Evolutionary conservation across 805 yeast genomes (phyloP).

Genomic region (Lipomyces japonicus): DNA sequence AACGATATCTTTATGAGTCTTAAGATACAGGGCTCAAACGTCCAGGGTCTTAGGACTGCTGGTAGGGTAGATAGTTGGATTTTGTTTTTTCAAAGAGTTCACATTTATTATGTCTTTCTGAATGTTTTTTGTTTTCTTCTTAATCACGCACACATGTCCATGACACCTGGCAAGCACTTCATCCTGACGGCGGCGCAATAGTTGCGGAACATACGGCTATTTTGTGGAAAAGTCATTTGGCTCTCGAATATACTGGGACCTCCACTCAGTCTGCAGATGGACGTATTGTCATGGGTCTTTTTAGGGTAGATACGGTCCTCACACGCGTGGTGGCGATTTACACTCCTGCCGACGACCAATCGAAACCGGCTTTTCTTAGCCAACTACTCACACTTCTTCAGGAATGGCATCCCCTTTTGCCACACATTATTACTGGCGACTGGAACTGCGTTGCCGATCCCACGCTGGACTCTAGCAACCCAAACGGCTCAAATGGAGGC

Average conservation of each 20-base stretch:
- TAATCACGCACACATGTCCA: neutral
- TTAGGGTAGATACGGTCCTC: neutral
- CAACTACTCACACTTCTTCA: neutral
- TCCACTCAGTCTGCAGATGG: neutral
- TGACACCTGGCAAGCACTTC: neutral
- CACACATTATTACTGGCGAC: constrained; percentile 1
- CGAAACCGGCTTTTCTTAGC: neutral
- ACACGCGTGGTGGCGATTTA: neutral
- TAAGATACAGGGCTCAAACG: neutral
- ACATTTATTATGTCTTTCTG: neutral
- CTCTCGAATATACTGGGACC: neutral
- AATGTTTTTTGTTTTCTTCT: neutral
- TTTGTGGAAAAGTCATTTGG: neutral
- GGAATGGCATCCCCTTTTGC: neutral
- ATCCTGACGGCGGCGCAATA: neutral
- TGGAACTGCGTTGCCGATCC: constrained; percentile 3
- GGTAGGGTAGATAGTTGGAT: neutral
- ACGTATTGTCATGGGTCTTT: neutral
- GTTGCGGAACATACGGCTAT: neutral
- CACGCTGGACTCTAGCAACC: neutral
- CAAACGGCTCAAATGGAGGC: neutral
- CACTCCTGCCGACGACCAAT: neutral
- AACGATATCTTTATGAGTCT: too few relatives aligned
- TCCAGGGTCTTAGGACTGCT: neutral
- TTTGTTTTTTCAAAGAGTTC: neutral